Conservation (phyloP, 2,329 filamentous ascomycete genomes). For the Aspergillus ibericus region DNA sequence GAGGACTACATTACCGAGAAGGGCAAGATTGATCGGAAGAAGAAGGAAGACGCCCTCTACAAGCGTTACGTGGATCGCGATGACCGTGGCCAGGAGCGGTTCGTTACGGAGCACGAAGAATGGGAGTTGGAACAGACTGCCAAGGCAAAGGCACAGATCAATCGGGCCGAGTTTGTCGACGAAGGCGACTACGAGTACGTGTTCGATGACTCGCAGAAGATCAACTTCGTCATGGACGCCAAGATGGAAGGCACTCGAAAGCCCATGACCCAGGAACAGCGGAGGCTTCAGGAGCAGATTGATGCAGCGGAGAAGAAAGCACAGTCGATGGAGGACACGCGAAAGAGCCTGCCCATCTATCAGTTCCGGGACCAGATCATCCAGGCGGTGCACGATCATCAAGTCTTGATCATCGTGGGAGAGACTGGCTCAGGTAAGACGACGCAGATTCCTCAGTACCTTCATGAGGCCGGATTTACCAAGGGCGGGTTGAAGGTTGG, state of each 20-base stretch:
- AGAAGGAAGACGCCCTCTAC: slow-evolving; percentile 87
- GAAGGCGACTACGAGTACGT: slow-evolving; percentile 89
- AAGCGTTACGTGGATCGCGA: slow-evolving; percentile 86
- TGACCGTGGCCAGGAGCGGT: slow-evolving; percentile 82
- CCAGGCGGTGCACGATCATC: slow-evolving; percentile 79
- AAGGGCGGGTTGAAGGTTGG: slow-evolving; percentile 81
- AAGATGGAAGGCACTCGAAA: slow-evolving; percentile 70
- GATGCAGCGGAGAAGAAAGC: slow-evolving; percentile 87
- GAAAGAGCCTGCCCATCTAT: slow-evolving; percentile 88
- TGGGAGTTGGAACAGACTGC: slow-evolving; percentile 90
- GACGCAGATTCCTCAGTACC: slow-evolving; percentile 89
- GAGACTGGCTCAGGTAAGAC: slow-evolving; percentile 96
- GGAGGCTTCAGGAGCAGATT: slow-evolving; percentile 74
- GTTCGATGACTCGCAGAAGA: slow-evolving; percentile 83
- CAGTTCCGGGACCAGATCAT: slow-evolving; percentile 82
- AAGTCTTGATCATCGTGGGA: slow-evolving; percentile 87
- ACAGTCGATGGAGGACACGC: slow-evolving; percentile 82
- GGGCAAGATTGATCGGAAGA: slow-evolving; percentile 80
- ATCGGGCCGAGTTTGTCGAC: slow-evolving; percentile 70
- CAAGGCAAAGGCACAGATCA: slow-evolving; percentile 85
- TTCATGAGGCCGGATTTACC: slow-evolving; percentile 87
- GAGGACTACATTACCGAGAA: slow-evolving; percentile 95
- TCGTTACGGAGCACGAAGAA: slow-evolving; percentile 90
- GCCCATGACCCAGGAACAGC: slow-evolving; percentile 73
- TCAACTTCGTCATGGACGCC: slow-evolving; percentile 78